Conservation (phyloP, 352 stramenopile species). For the Salisapilia sapeloensis region DNA sequence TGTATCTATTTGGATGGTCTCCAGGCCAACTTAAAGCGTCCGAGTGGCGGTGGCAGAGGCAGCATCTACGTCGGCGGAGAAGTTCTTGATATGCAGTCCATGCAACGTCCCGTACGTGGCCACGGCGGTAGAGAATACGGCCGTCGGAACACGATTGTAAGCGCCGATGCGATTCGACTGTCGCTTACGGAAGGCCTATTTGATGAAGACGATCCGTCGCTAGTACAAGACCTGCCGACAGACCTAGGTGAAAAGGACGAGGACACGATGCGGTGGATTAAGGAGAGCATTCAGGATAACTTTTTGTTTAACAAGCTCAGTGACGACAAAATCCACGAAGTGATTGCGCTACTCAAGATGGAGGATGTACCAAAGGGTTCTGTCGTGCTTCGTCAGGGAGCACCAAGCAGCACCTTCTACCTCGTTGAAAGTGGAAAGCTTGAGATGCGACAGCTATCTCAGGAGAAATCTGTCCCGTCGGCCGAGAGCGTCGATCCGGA, state of each 20-base stretch:
- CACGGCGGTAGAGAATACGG: constrained; percentile 36
- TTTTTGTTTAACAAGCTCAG: constrained; percentile 89
- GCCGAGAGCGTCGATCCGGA: too few species aligned
- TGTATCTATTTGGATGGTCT: constrained; percentile 73
- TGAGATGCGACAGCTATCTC: constrained; percentile 43
- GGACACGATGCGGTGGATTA: constrained; percentile 72
- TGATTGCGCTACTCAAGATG: constrained; percentile 80
- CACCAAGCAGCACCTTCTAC: constrained; percentile 89
- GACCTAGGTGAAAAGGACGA: constrained; percentile 38
- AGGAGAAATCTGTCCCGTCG: constrained; percentile 3
- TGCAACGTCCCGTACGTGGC: constrained; percentile 68
- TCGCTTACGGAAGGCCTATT: constrained; percentile 40
- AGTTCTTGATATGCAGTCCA: constrained; percentile 66
- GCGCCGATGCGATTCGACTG: constrained; percentile 67
- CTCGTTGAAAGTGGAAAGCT: constrained; percentile 72
- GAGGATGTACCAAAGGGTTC: constrained; percentile 66
- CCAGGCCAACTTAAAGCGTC: too few species aligned
- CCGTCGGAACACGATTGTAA: constrained; percentile 65
- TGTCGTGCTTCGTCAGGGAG: constrained; percentile 84
- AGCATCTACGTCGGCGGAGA: constrained; percentile 75
- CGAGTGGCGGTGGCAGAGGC: constrained; percentile 29
- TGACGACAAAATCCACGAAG: constrained; percentile 71
- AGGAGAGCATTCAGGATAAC: constrained; percentile 78
- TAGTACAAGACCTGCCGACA: constrained; percentile 15
- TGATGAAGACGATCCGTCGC: constrained; percentile 6